Conservation (phyloP, 768 basidiomycete species). For the Termitomyces sp. region DNA sequence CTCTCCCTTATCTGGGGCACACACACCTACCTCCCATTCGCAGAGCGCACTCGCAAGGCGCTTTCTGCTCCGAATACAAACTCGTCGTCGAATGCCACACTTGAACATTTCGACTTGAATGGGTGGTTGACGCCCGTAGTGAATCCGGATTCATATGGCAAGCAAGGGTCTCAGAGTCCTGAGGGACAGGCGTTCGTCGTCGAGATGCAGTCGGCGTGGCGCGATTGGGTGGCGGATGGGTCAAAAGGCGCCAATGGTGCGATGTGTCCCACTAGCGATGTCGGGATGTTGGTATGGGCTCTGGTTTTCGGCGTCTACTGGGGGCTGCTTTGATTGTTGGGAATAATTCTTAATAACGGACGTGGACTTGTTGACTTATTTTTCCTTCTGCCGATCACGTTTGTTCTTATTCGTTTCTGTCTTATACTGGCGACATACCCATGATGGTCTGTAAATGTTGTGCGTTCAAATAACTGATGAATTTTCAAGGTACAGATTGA, state of each 20-base stretch:
- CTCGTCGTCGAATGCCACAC: conserved; percentile 14
- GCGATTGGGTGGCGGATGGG: conserved; percentile 66
- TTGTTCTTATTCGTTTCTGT: no score
- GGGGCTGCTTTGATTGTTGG: conserved; percentile 4
- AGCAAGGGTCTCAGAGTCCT: conserved; percentile 52
- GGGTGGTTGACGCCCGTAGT: conserved; percentile 77
- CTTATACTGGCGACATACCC: no score
- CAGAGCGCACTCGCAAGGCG: conserved; percentile 51
- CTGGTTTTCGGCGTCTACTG: conserved; percentile 2
- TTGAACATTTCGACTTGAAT: conserved; percentile 47
- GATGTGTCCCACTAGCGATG: not conserved
- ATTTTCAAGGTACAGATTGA: no score
- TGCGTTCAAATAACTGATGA: no score
- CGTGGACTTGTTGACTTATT: no score
- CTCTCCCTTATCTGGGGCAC: conserved; percentile 52
- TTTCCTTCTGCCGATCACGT: no score
- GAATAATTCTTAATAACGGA: no score
- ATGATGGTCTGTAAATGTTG: no score
- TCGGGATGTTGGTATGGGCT: not conserved
- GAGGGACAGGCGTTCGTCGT: conserved; percentile 82
- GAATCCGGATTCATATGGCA: conserved; percentile 55
- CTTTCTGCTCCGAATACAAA: conserved; percentile 21
- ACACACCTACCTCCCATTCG: conserved; percentile 47
- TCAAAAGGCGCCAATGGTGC: conserved; percentile 45
- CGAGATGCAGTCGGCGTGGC: conserved; percentile 69